Evolutionary conservation across 495 filamentous ascomycete genomes (phyloP).

Genomic region (Penicillium mononematosum): DNA sequence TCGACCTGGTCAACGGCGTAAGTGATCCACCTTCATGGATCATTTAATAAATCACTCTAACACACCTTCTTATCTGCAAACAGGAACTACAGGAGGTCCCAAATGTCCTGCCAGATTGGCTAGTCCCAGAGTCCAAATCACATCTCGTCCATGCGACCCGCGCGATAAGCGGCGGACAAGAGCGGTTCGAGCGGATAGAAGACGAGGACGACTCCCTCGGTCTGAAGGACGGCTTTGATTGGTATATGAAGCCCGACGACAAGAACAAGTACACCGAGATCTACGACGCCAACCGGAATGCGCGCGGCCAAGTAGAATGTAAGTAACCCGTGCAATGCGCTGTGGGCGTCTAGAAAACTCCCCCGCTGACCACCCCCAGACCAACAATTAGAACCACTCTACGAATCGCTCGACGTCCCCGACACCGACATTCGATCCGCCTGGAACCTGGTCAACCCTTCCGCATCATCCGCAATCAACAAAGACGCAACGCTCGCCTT

Average conservation of each 20-base stretch:
- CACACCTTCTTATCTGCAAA: conserved; percentile 1
- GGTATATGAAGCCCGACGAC: conserved; percentile 95
- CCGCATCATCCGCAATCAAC: conserved; percentile 71
- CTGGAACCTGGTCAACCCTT: conserved; percentile 97
- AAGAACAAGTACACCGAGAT: conserved; percentile 94
- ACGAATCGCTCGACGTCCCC: conserved; percentile 88
- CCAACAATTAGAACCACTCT: conserved; percentile 75
- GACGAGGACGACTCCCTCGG: conserved; percentile 76
- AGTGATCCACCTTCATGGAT: conserved; percentile 27
- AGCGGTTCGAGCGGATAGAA: conserved; percentile 75
- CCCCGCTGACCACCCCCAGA: conserved; percentile 48
- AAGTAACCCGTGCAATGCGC: conserved; percentile 24
- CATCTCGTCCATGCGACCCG: conserved; percentile 89
- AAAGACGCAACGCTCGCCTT: conserved; percentile 94
- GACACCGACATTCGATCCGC: conserved; percentile 91
- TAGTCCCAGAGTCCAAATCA: conserved; percentile 93
- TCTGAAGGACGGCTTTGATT: conserved; percentile 94
- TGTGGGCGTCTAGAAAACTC: not conserved
- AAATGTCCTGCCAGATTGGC: conserved; percentile 81
- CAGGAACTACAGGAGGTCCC: conserved; percentile 90
- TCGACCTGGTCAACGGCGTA: conserved; percentile 94
- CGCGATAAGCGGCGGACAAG: conserved; percentile 71
- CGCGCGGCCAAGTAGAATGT: conserved; percentile 83
- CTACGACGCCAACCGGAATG: conserved; percentile 83
- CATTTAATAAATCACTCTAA: not conserved